Evolutionary conservation across 2,329 filamentous ascomycete species (phyloP), one percentile per base, ranked within the genome.

Genomic region (Neurospora crassa): DNA sequence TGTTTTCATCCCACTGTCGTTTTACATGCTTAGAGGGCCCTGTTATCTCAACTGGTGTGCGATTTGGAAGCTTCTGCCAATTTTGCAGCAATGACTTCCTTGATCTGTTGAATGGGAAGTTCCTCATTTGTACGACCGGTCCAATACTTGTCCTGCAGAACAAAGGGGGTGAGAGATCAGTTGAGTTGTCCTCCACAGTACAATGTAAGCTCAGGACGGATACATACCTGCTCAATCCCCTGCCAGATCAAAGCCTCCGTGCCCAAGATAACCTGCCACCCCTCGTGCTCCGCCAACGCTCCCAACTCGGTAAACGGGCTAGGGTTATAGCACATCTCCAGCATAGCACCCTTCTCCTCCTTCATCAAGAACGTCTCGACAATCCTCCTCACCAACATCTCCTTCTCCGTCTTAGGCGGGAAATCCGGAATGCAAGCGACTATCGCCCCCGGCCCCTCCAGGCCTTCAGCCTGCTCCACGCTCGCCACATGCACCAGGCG

Each of bases 281-380:
- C 90, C 11, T 84, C 83, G 2, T 81, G 80, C 76, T 88, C 84
- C 0, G 90, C 88, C 59, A 93, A 76, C 63, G 84, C 85, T 1
- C 87, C 88, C 68, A 93, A 86, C 74, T 86, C 84, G 0, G 92
- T 94, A 79, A 87, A 90, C 0, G 91, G 90, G 2, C 84, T 83
- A 0, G 92, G 92, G 78, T 94, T 92, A 79, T 94, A 94, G 83
- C 91, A 94, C 92, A 95, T 94, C 80, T 94, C 92, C 72, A 94
- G 79, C 71, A 94, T 87, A 7, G 88, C 88, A 7, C 91, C 91
- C 80, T 91, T 90, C 73, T 86, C 81, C 40, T 83, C 77, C 79
- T 83, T 83, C 41, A 73, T 71, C 12, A 85, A 74, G 68, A 85
- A 85, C 3, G 82, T 79, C 76, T 88, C 84, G 0, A 86, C 79